These are phyloP conservation scores for Mucor mucedo DNA, from an alignment of 371 early-diverging fungal genomes.

Conservation along the genomic window DNA sequence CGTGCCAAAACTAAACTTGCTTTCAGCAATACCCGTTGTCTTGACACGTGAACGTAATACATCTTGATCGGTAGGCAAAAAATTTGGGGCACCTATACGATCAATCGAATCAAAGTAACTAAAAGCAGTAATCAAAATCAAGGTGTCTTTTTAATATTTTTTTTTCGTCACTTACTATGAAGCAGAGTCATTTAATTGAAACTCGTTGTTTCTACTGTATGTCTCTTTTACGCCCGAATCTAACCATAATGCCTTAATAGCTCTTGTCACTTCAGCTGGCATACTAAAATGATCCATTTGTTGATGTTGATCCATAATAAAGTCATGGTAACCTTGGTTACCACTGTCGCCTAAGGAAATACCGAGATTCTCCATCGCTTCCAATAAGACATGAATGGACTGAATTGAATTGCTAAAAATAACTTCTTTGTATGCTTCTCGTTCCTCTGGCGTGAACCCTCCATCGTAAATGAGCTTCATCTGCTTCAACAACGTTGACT, in stretches of 20 bases:
- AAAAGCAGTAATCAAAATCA: conserved; percentile 13
- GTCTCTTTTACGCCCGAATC: conserved; percentile 85
- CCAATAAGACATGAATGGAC: conserved; percentile 92
- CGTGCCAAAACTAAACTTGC: conserved; percentile 83
- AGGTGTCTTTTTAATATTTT: conserved; percentile 2
- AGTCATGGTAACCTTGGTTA: conserved; percentile 66
- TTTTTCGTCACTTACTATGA: conserved; percentile 72
- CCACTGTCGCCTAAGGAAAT: conserved; percentile 64
- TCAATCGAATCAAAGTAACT: conserved; percentile 93
- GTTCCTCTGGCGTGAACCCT: conserved; percentile 88
- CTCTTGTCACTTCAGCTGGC: conserved; percentile 77
- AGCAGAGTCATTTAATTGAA: conserved; percentile 93
- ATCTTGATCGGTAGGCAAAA: conserved; percentile 90
- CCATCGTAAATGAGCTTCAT: conserved; percentile 97
- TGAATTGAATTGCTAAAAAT: conserved; percentile 94
- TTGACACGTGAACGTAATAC: conserved; percentile 86
- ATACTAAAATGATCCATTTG: conserved; percentile 86
- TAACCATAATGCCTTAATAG: conserved; percentile 81
- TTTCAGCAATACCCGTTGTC: conserved; percentile 92
- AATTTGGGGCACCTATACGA: conserved; percentile 79
- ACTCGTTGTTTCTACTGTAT: conserved; percentile 88
- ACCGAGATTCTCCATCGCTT: conserved; percentile 88
- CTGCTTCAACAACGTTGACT: conserved; percentile 96
- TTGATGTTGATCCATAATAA: conserved; percentile 77
- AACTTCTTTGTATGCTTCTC: conserved; percentile 90